Evolutionary conservation across 31 red algal species (phyloP).

Genomic region (Odonthalia washingtoniensis): DNA sequence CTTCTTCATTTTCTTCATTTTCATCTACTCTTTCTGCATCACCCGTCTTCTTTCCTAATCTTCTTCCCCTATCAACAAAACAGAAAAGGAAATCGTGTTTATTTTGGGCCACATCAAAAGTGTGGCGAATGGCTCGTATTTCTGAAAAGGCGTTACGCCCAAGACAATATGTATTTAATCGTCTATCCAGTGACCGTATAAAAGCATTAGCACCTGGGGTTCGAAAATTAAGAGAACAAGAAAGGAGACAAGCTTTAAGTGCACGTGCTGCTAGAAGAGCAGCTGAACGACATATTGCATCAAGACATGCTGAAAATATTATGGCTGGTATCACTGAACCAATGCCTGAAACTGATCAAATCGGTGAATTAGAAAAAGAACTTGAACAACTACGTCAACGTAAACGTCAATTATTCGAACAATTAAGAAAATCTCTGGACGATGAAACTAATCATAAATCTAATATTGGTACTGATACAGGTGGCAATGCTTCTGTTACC

Average conservation of each 20-base stretch:
- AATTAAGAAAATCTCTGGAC: conserved; percentile 42
- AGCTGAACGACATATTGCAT: conserved; percentile 45
- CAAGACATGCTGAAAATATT: conserved; percentile 62
- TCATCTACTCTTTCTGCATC: no score
- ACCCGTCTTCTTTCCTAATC: no score
- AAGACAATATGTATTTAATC: conserved; percentile 52
- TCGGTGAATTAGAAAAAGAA: conserved; percentile 47
- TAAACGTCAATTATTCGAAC: conserved; percentile 33
- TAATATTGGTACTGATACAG: not conserved
- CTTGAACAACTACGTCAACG: conserved; percentile 49
- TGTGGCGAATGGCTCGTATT: conserved; percentile 53
- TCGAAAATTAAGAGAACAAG: conserved; percentile 37
- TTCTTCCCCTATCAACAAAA: no score
- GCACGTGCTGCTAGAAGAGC: conserved; percentile 29
- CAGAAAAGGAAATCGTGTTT: no score
- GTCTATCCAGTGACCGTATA: conserved; percentile 31
- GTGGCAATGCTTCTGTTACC: no score
- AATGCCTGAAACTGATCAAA: conserved; percentile 35
- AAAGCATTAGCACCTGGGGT: conserved; percentile 18
- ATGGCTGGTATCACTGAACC: conserved; percentile 36
- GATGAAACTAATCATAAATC: not conserved
- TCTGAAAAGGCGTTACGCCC: conserved; percentile 66
- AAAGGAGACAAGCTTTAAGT: conserved; percentile 8
- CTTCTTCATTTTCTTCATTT: no score
- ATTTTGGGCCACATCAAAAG: no score